Base-by-base conservation (phyloP, 345 rosid genomes). In the Brassica incana region DNA sequence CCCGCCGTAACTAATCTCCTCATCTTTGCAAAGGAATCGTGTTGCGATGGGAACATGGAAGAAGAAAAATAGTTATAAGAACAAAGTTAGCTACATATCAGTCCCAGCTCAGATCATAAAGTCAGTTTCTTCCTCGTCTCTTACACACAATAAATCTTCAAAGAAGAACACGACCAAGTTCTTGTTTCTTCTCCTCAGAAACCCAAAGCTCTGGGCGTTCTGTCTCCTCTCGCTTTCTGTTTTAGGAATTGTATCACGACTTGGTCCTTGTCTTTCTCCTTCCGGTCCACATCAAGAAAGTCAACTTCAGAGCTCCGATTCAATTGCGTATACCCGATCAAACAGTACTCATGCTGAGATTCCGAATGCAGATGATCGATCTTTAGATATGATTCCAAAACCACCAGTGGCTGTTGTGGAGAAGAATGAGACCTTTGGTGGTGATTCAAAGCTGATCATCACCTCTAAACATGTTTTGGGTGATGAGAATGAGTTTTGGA, bases 401-500 rank as follows among this genome's bases (percentile, higher is more conserved):
- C 64, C 84, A 56, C 16, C 60, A 32, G 10, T 7, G 38, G 63
- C 40, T 72, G 54, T 73, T 72, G 54, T 73, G 52, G 67, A 52
- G 30, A 75, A 83, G 69, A 67, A 63, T 14, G 72, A 67, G 64
- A 12, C 72, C 45, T 83, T 83, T 43, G 74, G 50, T 74, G 76
- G 50, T 52, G 35, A 48, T 2, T 32, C 73, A 23, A 69, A 79
- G 65, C 20, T 59, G 52, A 12, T 66, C 71, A 40, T 0, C 15
- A 11, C 72, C 54, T 54, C 50, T 72, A 74, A 62, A 12, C 23
- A 79, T 63, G 74, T 11, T 66, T 11, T 3, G 60, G 81, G 62
- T 1, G 76, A 35, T 43, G 83, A 72, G 29, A 76, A 78, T 35
- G 97, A 86, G 85, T 90, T 96, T 61, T 96, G 99, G 99, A 87